Conservation (phyloP, 2,329 filamentous ascomycete genomes). For the Colletotrichum sp. region DNA sequence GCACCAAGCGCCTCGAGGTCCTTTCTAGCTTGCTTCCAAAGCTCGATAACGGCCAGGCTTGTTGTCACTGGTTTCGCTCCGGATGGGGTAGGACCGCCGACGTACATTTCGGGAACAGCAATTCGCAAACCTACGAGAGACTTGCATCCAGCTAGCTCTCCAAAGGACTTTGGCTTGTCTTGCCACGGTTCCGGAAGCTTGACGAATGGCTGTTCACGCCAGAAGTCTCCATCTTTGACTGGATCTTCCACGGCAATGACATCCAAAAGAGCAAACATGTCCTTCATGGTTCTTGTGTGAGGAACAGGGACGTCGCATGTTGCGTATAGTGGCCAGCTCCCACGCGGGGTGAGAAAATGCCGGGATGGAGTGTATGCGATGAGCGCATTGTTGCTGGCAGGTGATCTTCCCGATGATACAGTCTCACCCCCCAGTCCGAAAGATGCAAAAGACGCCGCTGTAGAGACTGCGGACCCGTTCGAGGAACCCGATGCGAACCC, state of each 20-base stretch:
- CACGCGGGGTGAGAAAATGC: constrained; percentile 44
- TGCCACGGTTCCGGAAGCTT: neutral
- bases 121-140: neutral
- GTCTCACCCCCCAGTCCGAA: neutral
- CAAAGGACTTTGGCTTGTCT: neutral
- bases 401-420: neutral
- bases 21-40: neutral
- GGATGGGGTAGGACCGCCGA: neutral
- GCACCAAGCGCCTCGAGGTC: neutral
- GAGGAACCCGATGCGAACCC: constrained; percentile 59
- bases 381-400: neutral
- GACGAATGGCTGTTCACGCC: neutral
- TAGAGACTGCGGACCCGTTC: constrained; percentile 54
- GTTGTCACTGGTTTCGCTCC: neutral
- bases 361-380: constrained; percentile 16
- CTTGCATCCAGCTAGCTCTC: neutral
- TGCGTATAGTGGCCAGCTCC: neutral
- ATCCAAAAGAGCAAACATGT: constrained; percentile 24
- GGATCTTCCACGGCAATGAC: neutral
- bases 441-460: constrained; percentile 44
- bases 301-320: constrained; percentile 47
- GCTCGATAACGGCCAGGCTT: neutral
- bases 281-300: constrained; percentile 49
- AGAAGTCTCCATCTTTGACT: neutral
- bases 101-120: neutral